Evolutionary conservation across 768 basidiomycete genomes (phyloP), one percentile per base, ranked within the genome.

Genomic region (Phlebiopsis flavidoalba): DNA sequence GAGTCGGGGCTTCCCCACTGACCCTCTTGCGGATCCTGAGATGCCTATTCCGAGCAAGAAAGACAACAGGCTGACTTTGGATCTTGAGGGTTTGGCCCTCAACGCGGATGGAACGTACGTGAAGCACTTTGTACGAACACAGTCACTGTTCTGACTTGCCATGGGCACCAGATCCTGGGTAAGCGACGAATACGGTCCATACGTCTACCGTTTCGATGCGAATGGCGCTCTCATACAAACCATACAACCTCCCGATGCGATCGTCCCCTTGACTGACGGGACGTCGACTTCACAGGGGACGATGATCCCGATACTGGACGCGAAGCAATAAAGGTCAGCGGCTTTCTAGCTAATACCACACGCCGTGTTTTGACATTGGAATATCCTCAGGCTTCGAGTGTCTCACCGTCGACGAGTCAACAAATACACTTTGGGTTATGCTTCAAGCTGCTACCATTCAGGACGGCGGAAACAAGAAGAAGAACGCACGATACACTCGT

Each of bases 121-220:
- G 2, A 8, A 47, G 36, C 2, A 35, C 33, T 10, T 15, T n/a
- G 5, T 15, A 50, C 2, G 21, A 5, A 43, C 17, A 45, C n/a
- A n/a, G n/a, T n/a, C 22, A 36, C 17, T 40, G 4, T 24, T 47
- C 8, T 35, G 12, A 22, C 8, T 37, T 14, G 17, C 53, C 33
- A 12, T 40, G 1, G 43, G 35, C 49, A n/a, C 35, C 49, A 85
- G 83, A 0, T 84, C 78, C 71, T 87, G 83, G 85, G 75, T 82
- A 33, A 83, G 83, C 64, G 87, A 88, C 67, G 87, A 88, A 72
- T 88, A 88, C 63, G 87, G 85, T 0, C 84, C 84, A 3, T 84
- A 84, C 65, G 83, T 88, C 63, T 85, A 87, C 70, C 77, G 75
- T 15, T 82, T 82, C 69, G 71, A 77, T 0, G 66, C 75, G 0